Base-by-base conservation (phyloP, 1,284 basidiomycete species). In the Grifola frondosa region DNA sequence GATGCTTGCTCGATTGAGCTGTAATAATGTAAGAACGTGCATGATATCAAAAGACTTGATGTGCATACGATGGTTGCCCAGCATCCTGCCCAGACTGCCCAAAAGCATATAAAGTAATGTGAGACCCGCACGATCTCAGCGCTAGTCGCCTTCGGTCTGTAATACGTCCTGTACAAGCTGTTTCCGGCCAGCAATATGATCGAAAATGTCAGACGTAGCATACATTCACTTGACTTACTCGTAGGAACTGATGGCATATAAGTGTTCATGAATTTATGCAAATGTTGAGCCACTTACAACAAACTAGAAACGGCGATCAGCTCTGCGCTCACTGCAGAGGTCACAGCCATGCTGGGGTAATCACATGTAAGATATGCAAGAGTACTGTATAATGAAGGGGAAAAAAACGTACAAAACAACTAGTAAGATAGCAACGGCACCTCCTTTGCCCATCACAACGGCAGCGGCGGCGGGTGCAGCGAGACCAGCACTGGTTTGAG, bases 111-210 rank as follows among this genome's bases (percentile, higher is more conserved):
- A 42, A 77, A 77, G 28, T 56, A 74, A 72, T 73, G 81, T 62
- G 53, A 71, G 49, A 70, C 81, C 68, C 71, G 68, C 37, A 88
- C 65, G 29, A 88, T 74, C 58, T 87, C 80, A 10, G 64, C 64
- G 39, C 83, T 79, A 16, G 69, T 78, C 0, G 85, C 84, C 11
- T 69, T 63, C 1, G 81, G 82, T 36, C 81, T 77, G 49, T 79
- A 75, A 51, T 86, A 87, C 15, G 75, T 79, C 64, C 85, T 77
- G 63, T 84, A 89, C 8, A 88, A 31, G 41, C 59, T 64, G 26
- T 15, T 10, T n/a, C 11, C 38, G 13, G 17, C 7, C 8, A 24
- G 19, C 19, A 4, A 37, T 12, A n/a, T 24, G 11, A 22, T 19
- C 36, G n/a, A 33, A n/a, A 13, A n/a, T 29, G 15, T 36, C 13